Percentiles rank a stretch among this genome's conserved stretches.
Conservation (phyloP, 1,284 basidiomycete genomes). For the Spongiforma sp. region DNA sequence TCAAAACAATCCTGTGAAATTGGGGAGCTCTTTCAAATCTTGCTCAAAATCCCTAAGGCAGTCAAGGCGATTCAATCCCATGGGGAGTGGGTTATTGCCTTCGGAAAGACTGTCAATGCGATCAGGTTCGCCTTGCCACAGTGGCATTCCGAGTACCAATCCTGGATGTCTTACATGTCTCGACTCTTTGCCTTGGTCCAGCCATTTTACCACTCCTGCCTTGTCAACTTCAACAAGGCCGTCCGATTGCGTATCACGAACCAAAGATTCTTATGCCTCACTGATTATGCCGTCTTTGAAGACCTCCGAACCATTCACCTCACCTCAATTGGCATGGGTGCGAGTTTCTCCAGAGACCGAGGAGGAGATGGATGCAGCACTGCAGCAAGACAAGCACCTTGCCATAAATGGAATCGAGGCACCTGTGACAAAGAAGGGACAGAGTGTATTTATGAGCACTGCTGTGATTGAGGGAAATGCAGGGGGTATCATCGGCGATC, state of each 20-base stretch:
- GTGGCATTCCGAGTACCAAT: not conserved
- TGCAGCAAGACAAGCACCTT: not conserved
- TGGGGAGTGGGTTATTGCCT: conserved; percentile 38
- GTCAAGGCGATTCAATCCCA: conserved; percentile 23
- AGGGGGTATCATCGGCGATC: not conserved
- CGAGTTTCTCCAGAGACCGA: too few relatives aligned
- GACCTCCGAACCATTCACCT: not conserved
- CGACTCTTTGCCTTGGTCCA: conserved; percentile 26
- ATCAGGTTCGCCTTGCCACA: not conserved
- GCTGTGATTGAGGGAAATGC: not conserved
- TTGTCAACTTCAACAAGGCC: conserved; percentile 37
- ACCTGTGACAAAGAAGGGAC: not conserved
- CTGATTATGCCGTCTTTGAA: conserved; percentile 2
- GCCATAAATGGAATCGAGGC: not conserved
- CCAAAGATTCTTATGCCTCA: conserved; percentile 18
- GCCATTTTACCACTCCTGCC: conserved; percentile 7
- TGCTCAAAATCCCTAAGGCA: conserved; percentile 7
- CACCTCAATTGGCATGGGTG: too few relatives aligned
- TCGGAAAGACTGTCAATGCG: conserved; percentile 5
- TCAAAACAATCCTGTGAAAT: conserved; percentile 1
- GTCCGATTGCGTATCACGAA: conserved; percentile 30
- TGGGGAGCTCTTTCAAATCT: not conserved
- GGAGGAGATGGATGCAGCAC: too few relatives aligned
- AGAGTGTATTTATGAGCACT: not conserved
- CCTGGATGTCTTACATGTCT: conserved; percentile 22